Conservation (phyloP, 2,329 filamentous ascomycete species). For the Drechmeria coniospora region DNA sequence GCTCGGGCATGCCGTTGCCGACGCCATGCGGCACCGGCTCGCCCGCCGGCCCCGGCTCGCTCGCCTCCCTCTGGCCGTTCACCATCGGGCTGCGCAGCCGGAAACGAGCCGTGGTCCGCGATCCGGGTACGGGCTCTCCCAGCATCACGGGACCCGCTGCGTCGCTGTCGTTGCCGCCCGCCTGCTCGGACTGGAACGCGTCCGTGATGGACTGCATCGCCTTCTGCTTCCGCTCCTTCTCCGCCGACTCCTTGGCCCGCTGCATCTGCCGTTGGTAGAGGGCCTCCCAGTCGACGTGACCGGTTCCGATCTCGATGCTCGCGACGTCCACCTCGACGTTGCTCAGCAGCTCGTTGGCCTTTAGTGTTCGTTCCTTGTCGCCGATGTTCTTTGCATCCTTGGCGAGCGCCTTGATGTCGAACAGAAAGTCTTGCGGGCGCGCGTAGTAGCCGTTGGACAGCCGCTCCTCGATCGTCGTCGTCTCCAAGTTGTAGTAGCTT, state of each 20-base stretch:
- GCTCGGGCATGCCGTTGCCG: conserved; percentile 41
- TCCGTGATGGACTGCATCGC: conserved; percentile 40
- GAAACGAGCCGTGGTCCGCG: conserved; percentile 35
- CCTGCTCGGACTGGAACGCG: conserved; percentile 34
- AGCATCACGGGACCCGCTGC: conserved; percentile 42
- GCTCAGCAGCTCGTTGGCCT: conserved; percentile 78
- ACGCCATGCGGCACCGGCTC: conserved; percentile 23
- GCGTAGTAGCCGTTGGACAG: conserved; percentile 94
- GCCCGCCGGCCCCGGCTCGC: conserved; percentile 6
- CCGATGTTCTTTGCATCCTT: conserved; percentile 71
- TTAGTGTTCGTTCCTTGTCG: conserved; percentile 70
- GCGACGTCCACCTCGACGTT: conserved; percentile 92
- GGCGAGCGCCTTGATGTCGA: conserved; percentile 69
- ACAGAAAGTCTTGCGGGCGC: conserved; percentile 74
- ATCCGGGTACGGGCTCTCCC: conserved; percentile 47
- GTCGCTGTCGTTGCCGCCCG: conserved; percentile 34
- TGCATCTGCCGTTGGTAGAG: conserved; percentile 61
- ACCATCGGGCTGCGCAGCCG: conserved; percentile 42
- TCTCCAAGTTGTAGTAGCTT: conserved; percentile 90
- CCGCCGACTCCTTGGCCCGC: conserved; percentile 42
- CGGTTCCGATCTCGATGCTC: conserved; percentile 53
- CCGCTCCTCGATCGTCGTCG: conserved; percentile 86
- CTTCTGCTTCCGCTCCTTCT: conserved; percentile 47
- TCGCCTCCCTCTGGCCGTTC: conserved; percentile 35
- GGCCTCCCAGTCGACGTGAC: conserved; percentile 62